phyloP scores from a whole-genome alignment of 345 rosid genomes.

The Gossypium sturtianum region DNA sequence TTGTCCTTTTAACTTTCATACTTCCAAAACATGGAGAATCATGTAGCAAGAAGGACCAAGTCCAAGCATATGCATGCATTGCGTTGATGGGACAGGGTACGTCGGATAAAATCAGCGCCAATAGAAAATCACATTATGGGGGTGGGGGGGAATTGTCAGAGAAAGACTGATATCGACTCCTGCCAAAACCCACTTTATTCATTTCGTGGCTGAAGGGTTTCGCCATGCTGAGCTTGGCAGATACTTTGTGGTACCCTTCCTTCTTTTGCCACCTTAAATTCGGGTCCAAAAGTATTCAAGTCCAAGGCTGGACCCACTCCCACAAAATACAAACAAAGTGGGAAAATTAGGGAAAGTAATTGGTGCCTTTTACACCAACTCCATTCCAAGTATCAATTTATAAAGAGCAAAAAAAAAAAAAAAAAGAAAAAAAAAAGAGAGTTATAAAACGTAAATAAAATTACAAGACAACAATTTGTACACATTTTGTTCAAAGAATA shows the following conservation, averaged over 20 bases:
- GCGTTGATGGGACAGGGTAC: not conserved
- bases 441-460: too few relatives aligned
- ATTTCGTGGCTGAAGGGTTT: slow-evolving; percentile 14
- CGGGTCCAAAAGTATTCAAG: not conserved
- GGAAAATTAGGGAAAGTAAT: not conserved
- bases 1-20: too few relatives aligned
- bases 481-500: too few relatives aligned
- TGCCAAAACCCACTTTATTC: slow-evolving; percentile 7
- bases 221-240: not conserved
- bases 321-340: not conserved
- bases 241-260: not conserved
- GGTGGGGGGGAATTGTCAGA: not conserved
- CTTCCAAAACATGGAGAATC: not conserved
- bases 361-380: not conserved
- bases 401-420: too few relatives aligned
- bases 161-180: not conserved
- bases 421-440: too few relatives aligned
- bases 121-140: too few relatives aligned
- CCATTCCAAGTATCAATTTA: not conserved
- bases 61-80: not conserved
- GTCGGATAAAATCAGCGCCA: not conserved
- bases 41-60: not conserved
- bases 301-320: not conserved
- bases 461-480: too few relatives aligned
- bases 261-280: not conserved